Base-by-base conservation (phyloP, 768 basidiomycete species). In the Kwoniella europaea region DNA sequence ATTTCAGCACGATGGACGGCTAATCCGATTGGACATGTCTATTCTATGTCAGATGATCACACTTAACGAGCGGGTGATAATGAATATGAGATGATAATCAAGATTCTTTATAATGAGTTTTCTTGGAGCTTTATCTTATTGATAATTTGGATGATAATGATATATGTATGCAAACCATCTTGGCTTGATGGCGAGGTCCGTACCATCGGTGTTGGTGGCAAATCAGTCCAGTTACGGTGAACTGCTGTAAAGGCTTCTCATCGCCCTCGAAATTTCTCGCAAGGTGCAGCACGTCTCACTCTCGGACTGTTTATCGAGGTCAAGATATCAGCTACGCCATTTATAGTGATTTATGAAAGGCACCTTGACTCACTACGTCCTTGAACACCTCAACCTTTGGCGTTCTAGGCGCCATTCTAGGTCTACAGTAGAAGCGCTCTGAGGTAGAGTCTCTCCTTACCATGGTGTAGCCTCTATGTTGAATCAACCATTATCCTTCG, bases 331-430 rank as follows among this genome's bases (percentile, higher is more conserved):
- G 46, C 55, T 44, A 22, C 10, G 18, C 13, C 46, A 18, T 18
- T 15, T 50, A 50, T 50, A 13, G 3, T 50, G 13, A 50, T 13
- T 6, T 41, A 10, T 15, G 4, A 24, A 22, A 6, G 13, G 64
- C 15, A 56, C 24, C 22, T 35, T 43, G 18, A 77, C 84, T 67
- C 65, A 85, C 86, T 44, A 80, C 76, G 71, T 87, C 86, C 41
- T 84, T 80, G 75, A 85, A 86, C 0, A 87, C 85, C 62, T 86
- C 84, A 24, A 86, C 74, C 71, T 85, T 85, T 27, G 84, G 84
- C 3, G 83, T 84, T 3, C 82, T 73, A 2, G 82, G 82, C 4
- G 79, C 80, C n/a, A 78, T 56, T 42, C 76, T 58, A 61, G 58
- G 44, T 74, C 79, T 71, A n/a, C n/a, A n/a, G n/a, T n/a, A 35